Conservation (phyloP, 2,329 filamentous ascomycete species). For the Metarhizium anisopliae region DNA sequence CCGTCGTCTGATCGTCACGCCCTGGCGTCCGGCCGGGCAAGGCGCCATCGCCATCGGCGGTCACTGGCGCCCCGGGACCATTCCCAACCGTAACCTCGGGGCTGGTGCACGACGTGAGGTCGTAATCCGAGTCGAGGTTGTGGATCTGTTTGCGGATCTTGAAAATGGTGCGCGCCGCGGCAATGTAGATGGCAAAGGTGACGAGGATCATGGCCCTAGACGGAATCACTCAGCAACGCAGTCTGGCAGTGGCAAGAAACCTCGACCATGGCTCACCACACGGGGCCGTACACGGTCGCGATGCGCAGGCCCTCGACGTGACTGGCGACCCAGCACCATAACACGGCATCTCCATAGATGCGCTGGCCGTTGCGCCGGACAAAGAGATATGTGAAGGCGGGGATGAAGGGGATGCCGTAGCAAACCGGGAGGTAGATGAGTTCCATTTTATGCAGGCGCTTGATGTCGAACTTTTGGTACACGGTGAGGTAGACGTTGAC, state of each 20-base stretch:
- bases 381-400: conserved; percentile 55
- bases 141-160: conserved; percentile 48
- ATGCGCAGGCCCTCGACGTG: conserved; percentile 60
- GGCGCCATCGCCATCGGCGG: not conserved
- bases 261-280: conserved; percentile 30
- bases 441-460: conserved; percentile 54
- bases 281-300: conserved; percentile 58
- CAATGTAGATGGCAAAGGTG: conserved; percentile 21
- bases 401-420: conserved; percentile 61
- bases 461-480: conserved; percentile 56
- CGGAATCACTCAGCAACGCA: not conserved
- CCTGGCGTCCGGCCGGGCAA: not conserved
- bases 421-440: conserved; percentile 55
- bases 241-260: not conserved
- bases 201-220: conserved; percentile 8
- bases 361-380: conserved; percentile 39
- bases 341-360: conserved; percentile 60
- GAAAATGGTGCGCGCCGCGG: conserved; percentile 53
- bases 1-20: not conserved
- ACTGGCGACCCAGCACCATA: conserved; percentile 67
- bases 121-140: conserved; percentile 17
- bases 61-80: not conserved
- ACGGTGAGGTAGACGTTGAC: conserved; percentile 72
- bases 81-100: conserved; percentile 18
- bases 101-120: conserved; percentile 25